phyloP scores from a whole-genome alignment of 352 stramenopile species.

The Pythium angustatum region DNA sequence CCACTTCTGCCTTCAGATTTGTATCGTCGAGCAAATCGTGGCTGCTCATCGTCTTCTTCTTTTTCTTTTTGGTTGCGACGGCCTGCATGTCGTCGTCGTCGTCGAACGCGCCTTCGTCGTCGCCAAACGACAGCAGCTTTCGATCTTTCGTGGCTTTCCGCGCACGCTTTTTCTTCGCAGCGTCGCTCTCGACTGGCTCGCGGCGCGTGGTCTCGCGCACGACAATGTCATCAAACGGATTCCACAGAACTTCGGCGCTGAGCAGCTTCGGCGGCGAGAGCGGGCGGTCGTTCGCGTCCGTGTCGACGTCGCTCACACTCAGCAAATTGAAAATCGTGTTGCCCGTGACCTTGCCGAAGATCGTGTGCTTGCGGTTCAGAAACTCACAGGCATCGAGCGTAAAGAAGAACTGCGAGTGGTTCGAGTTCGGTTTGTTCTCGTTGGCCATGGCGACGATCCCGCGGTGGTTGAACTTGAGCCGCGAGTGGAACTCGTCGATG shows the following conservation, averaged over 20 bases:
- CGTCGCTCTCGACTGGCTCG: constrained; percentile 35
- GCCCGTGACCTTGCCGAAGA: constrained; percentile 91
- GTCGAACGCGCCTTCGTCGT: constrained; percentile 72
- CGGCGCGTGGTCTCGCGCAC: constrained; percentile 46
- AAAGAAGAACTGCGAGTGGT: constrained; percentile 97
- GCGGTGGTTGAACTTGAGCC: constrained; percentile 95
- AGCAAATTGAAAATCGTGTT: constrained; percentile 98
- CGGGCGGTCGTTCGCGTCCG: constrained; percentile 81
- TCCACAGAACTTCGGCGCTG: constrained; percentile 91
- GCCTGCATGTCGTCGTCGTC: constrained; percentile 84
- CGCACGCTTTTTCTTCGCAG: constrained; percentile 66
- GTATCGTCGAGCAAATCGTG: constrained; percentile 68
- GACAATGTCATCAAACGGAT: constrained; percentile 95
- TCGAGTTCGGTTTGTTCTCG: constrained; percentile 85
- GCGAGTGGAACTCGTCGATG: constrained; percentile 92
- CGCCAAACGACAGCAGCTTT: constrained; percentile 95
- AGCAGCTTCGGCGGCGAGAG: constrained; percentile 77
- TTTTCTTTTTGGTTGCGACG: constrained; percentile 43
- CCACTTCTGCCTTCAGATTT: constrained; percentile 64
- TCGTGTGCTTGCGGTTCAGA: constrained; percentile 96
- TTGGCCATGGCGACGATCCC: constrained; percentile 96
- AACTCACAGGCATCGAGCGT: constrained; percentile 95
- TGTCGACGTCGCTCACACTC: constrained; percentile 87
- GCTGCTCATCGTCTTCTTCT: constrained; percentile 67
- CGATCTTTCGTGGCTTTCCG: constrained; percentile 92